A percentile compares a stretch with the other conserved stretches of the same genome.
Evolutionary conservation across 257 asterid species (phyloP).

Genomic region (Petrea volubilis): DNA sequence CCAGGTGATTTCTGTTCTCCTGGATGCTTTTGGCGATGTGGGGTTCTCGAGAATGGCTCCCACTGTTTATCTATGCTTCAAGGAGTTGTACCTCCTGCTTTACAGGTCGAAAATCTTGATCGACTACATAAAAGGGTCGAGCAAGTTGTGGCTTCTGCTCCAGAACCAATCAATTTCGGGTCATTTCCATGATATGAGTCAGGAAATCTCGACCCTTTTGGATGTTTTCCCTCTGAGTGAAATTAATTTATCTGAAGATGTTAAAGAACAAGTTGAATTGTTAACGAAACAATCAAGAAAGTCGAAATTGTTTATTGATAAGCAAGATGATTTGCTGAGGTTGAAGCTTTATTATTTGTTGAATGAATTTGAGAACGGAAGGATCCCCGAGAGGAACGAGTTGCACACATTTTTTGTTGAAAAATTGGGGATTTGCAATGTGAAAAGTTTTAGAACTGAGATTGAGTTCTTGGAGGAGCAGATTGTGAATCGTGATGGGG

Average conservation of each 20-base stretch:
- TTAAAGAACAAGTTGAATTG: slow-evolving; percentile 67
- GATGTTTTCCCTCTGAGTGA: slow-evolving; percentile 76
- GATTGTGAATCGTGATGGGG: slow-evolving; percentile 77
- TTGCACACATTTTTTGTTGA: slow-evolving; percentile 54
- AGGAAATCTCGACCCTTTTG: slow-evolving; percentile 79
- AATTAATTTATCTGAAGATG: slow-evolving; percentile 57
- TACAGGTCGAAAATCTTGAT: slow-evolving; percentile 80
- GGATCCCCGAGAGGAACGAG: slow-evolving; percentile 49
- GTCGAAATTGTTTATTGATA: slow-evolving; percentile 51
- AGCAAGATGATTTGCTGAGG: slow-evolving; percentile 59
- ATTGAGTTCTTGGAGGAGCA: slow-evolving; percentile 93
- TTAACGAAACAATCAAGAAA: slow-evolving; percentile 64
- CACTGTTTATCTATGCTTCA: slow-evolving; percentile 68
- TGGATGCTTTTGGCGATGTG: slow-evolving; percentile 59
- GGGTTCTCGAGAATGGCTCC: slow-evolving; percentile 37
- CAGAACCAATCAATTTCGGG: slow-evolving; percentile 74
- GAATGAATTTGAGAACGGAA: slow-evolving; percentile 70
- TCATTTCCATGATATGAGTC: slow-evolving; percentile 81
- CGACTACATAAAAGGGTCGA: slow-evolving; percentile 66
- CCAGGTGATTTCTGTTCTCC: slow-evolving; percentile 57
- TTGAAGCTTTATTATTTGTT: slow-evolving; percentile 63
- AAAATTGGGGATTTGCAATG: slow-evolving; percentile 53
- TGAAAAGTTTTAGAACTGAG: slow-evolving; percentile 61
- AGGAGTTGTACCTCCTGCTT: slow-evolving; percentile 91
- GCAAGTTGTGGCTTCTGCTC: slow-evolving; percentile 87